Conservation (phyloP, 495 filamentous ascomycete genomes). For the Peziza echinospora region DNA sequence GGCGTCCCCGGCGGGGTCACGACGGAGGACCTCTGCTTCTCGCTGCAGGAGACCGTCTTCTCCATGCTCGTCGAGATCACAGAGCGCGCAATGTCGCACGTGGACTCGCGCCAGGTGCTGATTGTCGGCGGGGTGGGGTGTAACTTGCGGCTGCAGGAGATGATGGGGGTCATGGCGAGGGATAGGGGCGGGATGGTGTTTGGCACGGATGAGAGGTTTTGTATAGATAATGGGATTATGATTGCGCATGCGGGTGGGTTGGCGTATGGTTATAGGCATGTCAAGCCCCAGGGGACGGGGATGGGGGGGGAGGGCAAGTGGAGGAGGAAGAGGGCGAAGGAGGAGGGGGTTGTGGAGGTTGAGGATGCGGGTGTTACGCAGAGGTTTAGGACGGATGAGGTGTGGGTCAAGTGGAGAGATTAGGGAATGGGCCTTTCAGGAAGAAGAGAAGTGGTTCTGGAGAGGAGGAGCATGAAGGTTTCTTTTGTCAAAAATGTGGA, state of each 20-base stretch:
- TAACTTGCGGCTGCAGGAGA: slow-evolving; percentile 85
- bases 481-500: too few species aligned
- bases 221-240: slow-evolving; percentile 99
- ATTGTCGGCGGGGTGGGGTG: slow-evolving; percentile 98
- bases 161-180: slow-evolving; percentile 94
- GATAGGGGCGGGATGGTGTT: slow-evolving; percentile 78
- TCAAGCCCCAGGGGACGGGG: slow-evolving; percentile 54
- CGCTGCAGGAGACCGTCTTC: slow-evolving; percentile 81
- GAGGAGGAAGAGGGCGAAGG: slow-evolving; percentile 73
- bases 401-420: slow-evolving; percentile 76
- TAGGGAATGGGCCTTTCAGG: too few species aligned
- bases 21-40: slow-evolving; percentile 79
- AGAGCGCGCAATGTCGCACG: slow-evolving; percentile 94
- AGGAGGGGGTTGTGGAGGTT: slow-evolving; percentile 32
- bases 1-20: slow-evolving; percentile 32
- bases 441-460: too few species aligned
- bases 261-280: slow-evolving; percentile 36
- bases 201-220: slow-evolving; percentile 72
- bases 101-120: slow-evolving; percentile 70
- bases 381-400: slow-evolving; percentile 85
- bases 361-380: slow-evolving; percentile 82
- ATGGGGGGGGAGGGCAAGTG: slow-evolving; percentile 90
- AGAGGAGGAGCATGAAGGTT: too few species aligned
- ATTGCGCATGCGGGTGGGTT: slow-evolving; percentile 93
- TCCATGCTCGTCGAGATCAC: slow-evolving; percentile 98